Base-by-base conservation (phyloP, 179 eudicot species). In the Spinacia oleracea region DNA sequence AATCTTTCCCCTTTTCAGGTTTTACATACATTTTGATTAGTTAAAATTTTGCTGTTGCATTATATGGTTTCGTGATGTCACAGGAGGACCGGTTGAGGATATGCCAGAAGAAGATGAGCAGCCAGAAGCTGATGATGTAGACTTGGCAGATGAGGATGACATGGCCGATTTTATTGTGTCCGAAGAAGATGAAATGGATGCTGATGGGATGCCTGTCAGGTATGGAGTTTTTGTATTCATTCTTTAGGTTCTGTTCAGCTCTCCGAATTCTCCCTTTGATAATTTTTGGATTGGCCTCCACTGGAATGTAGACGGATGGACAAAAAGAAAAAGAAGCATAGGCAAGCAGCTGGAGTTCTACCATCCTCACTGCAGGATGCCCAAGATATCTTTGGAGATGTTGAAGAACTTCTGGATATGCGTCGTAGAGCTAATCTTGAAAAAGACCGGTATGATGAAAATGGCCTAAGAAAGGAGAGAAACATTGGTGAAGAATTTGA, bases 151-250 rank as follows among this genome's bases (percentile, higher is more conserved):
- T 73, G 98, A 92, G 27, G 97, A 96, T 87, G 98, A 94, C 69
- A 92, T 96, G 97, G 97, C 95, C 27, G 93, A 94, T 87, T 96
- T 96, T 77, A 96, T 96, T 75, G 99, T 96, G 77, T 90, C 88
- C 31, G 98, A 94, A 83, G 99, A 93, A 83, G 99, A 93, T 29
- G 94, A 92, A 25, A 81, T 92, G 43, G 99, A 92, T 87, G 94
- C 85, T 64, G 81, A 83, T 68, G 97, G 98, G 70, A 88, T 78
- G 81, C 91, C 89, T 75, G 80, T 91, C 58, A 94, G 97, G 98
- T 94, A 82, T 40, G 18, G 15, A 20, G 5, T 9, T 70, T 18
- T 46, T 45, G 14, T 71, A 18, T 15, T 53, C 64, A 21, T 40
- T 63, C 21, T 20, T 31, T 12, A 7, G 31, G 15, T 74, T 34